phyloP scores from a whole-genome alignment of 805 yeast species.

The Saturnispora zaruensis region DNA sequence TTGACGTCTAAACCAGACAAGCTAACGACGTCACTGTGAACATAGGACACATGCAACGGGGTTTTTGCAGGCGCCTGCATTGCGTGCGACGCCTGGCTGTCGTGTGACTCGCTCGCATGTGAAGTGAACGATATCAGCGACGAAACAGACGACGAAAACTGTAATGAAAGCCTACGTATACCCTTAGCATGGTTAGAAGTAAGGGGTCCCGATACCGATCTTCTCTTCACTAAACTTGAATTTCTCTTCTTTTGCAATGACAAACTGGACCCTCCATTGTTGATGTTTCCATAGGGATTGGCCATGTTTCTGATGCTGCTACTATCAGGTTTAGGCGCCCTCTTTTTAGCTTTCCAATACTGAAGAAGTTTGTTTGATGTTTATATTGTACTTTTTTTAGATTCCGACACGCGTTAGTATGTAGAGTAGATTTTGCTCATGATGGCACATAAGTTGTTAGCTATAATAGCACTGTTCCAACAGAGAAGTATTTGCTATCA shows the following conservation, averaged over 20 bases:
- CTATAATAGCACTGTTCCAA: conserved; percentile 33
- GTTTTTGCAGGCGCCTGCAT: not conserved
- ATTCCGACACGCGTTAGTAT: not conserved
- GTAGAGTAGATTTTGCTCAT: conserved; percentile 1
- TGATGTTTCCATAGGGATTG: not conserved
- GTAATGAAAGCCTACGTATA: conserved; percentile 5
- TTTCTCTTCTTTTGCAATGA: conserved; percentile 1
- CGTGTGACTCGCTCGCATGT: conserved; percentile 2
- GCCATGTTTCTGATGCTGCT: not conserved
- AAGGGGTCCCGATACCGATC: conserved; percentile 7
- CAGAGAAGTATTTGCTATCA: conserved; percentile 48
- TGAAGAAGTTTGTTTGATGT: not conserved
- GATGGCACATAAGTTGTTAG: not conserved
- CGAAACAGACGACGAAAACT: conserved; percentile 5
- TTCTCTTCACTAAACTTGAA: conserved; percentile 1
- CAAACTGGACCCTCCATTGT: not conserved
- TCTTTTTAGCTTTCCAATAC: not conserved
- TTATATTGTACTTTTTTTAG: not conserved
- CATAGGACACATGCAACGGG: not conserved
- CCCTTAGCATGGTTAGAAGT: not conserved
- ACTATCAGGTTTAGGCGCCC: not conserved
- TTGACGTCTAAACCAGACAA: conserved; percentile 9
- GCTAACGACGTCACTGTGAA: conserved; percentile 7
- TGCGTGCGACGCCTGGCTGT: not conserved
- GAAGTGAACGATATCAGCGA: conserved; percentile 7